Percentiles rank a stretch among this genome's conserved stretches.
Conservation (phyloP, 352 stramenopile genomes). For the Globisporangium abappressorium region DNA sequence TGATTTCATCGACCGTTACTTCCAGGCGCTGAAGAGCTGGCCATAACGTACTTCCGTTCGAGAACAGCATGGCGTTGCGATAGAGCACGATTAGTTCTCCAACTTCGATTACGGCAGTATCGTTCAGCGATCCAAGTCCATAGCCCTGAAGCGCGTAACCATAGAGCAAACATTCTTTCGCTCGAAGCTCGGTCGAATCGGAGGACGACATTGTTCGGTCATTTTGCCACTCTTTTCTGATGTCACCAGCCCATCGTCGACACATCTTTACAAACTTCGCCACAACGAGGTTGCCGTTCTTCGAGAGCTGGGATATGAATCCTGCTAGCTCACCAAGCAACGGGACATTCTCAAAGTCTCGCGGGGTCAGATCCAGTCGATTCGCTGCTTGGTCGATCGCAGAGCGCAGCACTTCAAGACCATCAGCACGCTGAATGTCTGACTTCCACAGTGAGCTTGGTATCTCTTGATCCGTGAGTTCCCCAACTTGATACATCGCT, state of each 20-base stretch:
- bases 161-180: slow-evolving; percentile 47
- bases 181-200: slow-evolving; percentile 12
- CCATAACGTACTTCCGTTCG: neutral
- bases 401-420: slow-evolving; percentile 18
- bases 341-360: slow-evolving; percentile 11
- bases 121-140: slow-evolving; percentile 7
- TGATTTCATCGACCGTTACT: slow-evolving; percentile 28
- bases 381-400: slow-evolving; percentile 16
- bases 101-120: slow-evolving; percentile 20
- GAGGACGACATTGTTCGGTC: slow-evolving; percentile 6
- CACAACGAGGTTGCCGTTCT: neutral
- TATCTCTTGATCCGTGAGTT: slow-evolving; percentile 27
- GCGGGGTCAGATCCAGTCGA: slow-evolving; percentile 4
- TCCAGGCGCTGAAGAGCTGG: slow-evolving; percentile 6
- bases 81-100: slow-evolving; percentile 51
- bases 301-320: slow-evolving; percentile 4
- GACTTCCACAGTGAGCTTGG: slow-evolving; percentile 36
- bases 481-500: slow-evolving; percentile 45
- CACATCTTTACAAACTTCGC: slow-evolving; percentile 12
- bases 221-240: slow-evolving; percentile 8
- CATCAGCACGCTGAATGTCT: slow-evolving; percentile 25
- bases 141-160: slow-evolving; percentile 38
- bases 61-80: slow-evolving; percentile 26
- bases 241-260: slow-evolving; percentile 4
- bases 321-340: slow-evolving; percentile 10